Evolutionary conservation across 2,329 filamentous ascomycete species (phyloP).

Genomic region (Exophiala calicioides): DNA sequence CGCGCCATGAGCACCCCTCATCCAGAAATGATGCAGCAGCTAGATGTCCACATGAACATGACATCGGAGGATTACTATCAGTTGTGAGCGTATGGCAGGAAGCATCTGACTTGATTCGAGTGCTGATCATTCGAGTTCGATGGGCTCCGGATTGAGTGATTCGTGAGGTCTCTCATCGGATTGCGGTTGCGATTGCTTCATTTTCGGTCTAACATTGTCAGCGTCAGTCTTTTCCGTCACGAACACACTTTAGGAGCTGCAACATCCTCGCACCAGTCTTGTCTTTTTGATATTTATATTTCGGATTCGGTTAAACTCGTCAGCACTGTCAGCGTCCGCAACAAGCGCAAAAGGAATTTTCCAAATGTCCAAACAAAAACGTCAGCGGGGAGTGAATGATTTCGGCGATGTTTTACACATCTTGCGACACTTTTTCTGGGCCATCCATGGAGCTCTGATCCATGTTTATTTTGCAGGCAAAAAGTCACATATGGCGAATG

Average conservation of each 20-base stretch:
- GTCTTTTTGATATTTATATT: neutral
- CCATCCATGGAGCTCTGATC: too few species aligned
- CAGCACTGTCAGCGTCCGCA: too few species aligned
- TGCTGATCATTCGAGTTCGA: neutral
- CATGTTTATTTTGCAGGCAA: too few species aligned
- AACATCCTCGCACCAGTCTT: neutral
- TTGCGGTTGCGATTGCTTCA: neutral
- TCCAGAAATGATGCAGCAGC: conserved; percentile 3
- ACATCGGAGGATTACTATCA: conserved; percentile 5
- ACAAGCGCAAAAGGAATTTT: too few species aligned
- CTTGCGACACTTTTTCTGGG: too few species aligned
- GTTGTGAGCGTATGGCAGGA: conserved; percentile 1
- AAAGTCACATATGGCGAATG: too few species aligned
- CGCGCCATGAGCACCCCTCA: conserved; percentile 5
- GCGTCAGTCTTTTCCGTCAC: neutral
- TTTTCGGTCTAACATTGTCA: neutral
- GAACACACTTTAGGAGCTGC: neutral
- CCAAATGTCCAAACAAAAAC: too few species aligned
- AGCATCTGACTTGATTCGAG: neutral
- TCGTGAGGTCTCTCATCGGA: neutral
- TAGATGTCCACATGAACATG: conserved; percentile 16
- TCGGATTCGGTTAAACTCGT: too few species aligned
- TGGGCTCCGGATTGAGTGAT: too few species aligned
- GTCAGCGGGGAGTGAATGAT: too few species aligned
- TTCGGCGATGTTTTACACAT: too few species aligned